A percentile compares a stretch with the other conserved stretches of the same genome.
Evolutionary conservation across 805 yeast genomes (phyloP).

Genomic region (Suhomyces tanzawaensis): DNA sequence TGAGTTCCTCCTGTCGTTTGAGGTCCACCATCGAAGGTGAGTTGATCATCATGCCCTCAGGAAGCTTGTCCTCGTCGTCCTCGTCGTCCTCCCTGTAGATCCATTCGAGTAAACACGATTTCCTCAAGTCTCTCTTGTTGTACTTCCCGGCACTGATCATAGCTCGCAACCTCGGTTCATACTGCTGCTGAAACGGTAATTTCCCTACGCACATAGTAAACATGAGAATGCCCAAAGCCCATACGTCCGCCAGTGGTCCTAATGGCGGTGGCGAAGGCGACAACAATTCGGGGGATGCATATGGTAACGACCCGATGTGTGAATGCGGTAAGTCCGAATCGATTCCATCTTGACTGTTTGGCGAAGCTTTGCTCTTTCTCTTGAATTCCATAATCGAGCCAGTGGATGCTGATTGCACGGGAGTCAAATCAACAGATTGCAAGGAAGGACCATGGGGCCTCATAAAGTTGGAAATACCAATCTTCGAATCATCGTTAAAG

Average conservation of each 20-base stretch:
- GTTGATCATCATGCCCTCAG: slow-evolving; percentile 2
- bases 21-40: slow-evolving; percentile 18
- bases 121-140: slow-evolving; percentile 45
- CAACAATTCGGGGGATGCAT: slow-evolving; percentile 85
- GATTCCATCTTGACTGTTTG: slow-evolving; percentile 14
- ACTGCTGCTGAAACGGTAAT: slow-evolving; percentile 81
- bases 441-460: slow-evolving; percentile 33
- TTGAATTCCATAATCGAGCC: slow-evolving; percentile 8
- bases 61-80: slow-evolving; percentile 2
- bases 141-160: slow-evolving; percentile 68
- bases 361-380: background rate
- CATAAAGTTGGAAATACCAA: slow-evolving; percentile 28
- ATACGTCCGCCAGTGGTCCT: slow-evolving; percentile 74
- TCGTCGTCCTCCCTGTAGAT: slow-evolving; percentile 12
- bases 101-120: slow-evolving; percentile 37
- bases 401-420: slow-evolving; percentile 17
- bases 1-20: slow-evolving; percentile 16
- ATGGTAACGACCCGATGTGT: slow-evolving; percentile 87
- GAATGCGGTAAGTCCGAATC: slow-evolving; percentile 54
- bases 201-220: slow-evolving; percentile 72
- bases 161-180: slow-evolving; percentile 74
- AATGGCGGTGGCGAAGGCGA: slow-evolving; percentile 58
- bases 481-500: slow-evolving; percentile 25
- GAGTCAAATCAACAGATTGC: slow-evolving; percentile 31
- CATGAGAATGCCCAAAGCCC: slow-evolving; percentile 85